A percentile compares a stretch with the other conserved stretches of the same genome.
Evolutionary conservation across 2,329 filamentous ascomycete species (phyloP).

Genomic region (Ramularia endophylla): DNA sequence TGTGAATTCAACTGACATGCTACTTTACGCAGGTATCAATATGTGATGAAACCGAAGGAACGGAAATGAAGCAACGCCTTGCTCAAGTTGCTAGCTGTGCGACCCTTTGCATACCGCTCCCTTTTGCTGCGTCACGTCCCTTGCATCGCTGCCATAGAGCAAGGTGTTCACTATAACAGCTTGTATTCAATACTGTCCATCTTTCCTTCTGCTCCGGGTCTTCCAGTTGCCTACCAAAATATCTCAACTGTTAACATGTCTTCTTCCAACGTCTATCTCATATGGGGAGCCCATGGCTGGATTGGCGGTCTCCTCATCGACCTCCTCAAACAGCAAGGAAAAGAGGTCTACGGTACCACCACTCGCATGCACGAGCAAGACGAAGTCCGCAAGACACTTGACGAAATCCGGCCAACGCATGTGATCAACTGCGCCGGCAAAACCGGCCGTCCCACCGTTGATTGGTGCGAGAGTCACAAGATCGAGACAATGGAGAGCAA

Average conservation of each 20-base stretch:
- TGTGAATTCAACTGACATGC: neutral
- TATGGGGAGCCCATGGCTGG: conserved; percentile 61
- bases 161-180: no score
- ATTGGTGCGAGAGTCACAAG: conserved; percentile 67
- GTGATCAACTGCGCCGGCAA: conserved; percentile 62
- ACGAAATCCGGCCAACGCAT: conserved; percentile 57
- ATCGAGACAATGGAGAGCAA: conserved; percentile 63
- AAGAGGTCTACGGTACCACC: conserved; percentile 55
- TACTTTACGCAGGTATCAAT: conserved; percentile 12
- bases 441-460: conserved; percentile 62
- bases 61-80: conserved; percentile 11
- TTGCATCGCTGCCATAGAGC: no score
- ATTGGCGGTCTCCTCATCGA: conserved; percentile 56
- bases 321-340: conserved; percentile 54
- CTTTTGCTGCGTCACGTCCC: no score
- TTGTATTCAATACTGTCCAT: neutral
- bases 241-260: conserved; percentile 7
- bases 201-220: neutral
- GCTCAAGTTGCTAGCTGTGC: conserved; percentile 2
- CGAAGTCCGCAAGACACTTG: conserved; percentile 51
- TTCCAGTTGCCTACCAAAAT: neutral
- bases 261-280: conserved; percentile 47
- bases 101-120: neutral
- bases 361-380: conserved; percentile 61
- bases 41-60: conserved; percentile 14